A percentile compares a stretch with the other conserved stretches of the same genome.
Evolutionary conservation across 495 filamentous ascomycete genomes (phyloP).

Genomic region (Aspergillus affinis): DNA sequence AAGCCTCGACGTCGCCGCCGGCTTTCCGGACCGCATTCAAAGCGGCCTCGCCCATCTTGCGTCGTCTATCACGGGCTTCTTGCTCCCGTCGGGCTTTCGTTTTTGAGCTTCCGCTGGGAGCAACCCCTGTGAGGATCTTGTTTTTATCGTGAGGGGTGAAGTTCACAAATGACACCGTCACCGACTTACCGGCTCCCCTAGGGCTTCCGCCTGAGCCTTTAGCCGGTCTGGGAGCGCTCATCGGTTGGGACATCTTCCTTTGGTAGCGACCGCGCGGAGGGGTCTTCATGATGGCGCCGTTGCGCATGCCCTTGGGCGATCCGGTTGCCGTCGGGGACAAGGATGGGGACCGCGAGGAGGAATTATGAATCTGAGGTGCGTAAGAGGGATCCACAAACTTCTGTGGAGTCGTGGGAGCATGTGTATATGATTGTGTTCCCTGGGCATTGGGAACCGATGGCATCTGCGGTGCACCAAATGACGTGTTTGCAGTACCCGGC

Average conservation of each 20-base stretch:
- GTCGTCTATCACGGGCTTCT: conserved; percentile 76
- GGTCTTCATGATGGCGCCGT: conserved; percentile 23
- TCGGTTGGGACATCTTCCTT: conserved; percentile 41
- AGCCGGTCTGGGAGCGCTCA: conserved; percentile 34
- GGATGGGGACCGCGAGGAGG: conserved; percentile 37
- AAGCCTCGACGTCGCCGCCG: conserved; percentile 69
- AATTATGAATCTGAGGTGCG: conserved; percentile 28
- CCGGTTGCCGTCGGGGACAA: conserved; percentile 36
- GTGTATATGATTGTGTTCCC: conserved; percentile 19
- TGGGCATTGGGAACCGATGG: conserved; percentile 19
- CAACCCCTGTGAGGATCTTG: conserved; percentile 85
- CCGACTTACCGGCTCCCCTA: conserved; percentile 35
- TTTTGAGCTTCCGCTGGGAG: conserved; percentile 86
- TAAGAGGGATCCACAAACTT: conserved; percentile 32
- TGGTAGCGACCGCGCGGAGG: conserved; percentile 33
- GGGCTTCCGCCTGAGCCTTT: conserved; percentile 33
- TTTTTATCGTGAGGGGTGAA: conserved; percentile 81
- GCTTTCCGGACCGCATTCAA: conserved; percentile 70
- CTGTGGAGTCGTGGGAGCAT: conserved; percentile 24
- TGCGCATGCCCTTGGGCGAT: conserved; percentile 29
- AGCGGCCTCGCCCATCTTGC: conserved; percentile 73
- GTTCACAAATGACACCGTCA: conserved; percentile 78
- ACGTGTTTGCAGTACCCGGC: conserved; percentile 27
- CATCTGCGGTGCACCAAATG: conserved; percentile 32
- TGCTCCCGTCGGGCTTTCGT: conserved; percentile 89